Percentiles rank a stretch among this genome's conserved stretches.
Evolutionary conservation across 139 green algal genomes (phyloP).

Genomic region (Picochlorum sp.): DNA sequence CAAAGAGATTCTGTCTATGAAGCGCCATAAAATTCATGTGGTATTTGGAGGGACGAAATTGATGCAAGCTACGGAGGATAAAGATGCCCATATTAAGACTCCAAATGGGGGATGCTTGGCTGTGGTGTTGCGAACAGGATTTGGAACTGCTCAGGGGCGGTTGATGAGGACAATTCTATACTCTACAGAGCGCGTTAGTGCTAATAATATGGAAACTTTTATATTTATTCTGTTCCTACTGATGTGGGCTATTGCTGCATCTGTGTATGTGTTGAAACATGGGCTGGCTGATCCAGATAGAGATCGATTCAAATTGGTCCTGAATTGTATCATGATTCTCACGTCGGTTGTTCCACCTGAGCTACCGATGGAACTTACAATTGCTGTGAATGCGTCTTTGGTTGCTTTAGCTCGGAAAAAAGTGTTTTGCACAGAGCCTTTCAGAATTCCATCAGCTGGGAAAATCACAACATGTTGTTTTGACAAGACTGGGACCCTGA

Average conservation of each 20-base stretch:
- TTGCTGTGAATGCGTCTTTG: slow-evolving; percentile 65
- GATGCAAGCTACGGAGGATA: slow-evolving; percentile 69
- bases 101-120: slow-evolving; percentile 86
- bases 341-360: slow-evolving; percentile 93
- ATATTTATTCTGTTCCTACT: slow-evolving; percentile 98
- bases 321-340: slow-evolving; percentile 98
- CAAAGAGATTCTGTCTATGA: slow-evolving; percentile 33
- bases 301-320: slow-evolving; percentile 90
- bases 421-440: slow-evolving; percentile 98
- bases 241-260: slow-evolving; percentile 81
- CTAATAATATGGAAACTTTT: slow-evolving; percentile 89
- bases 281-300: slow-evolving; percentile 74
- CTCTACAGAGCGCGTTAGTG: slow-evolving; percentile 83
- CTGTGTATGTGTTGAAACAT: slow-evolving; percentile 77
- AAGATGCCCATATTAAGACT: slow-evolving; percentile 49
- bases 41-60: slow-evolving; percentile 93
- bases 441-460: slow-evolving; percentile 90
- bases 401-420: slow-evolving; percentile 46
- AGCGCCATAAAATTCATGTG: slow-evolving; percentile 76
- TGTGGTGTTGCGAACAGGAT: slow-evolving; percentile 91
- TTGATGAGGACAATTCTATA: slow-evolving; percentile 98
- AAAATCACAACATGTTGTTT: slow-evolving; percentile 97
- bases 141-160: slow-evolving; percentile 86
- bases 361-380: slow-evolving; percentile 97
- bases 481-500: slow-evolving; percentile 98